Base-by-base conservation (phyloP, 208 protist genomes). In the Novymonas esmeraldas region DNA sequence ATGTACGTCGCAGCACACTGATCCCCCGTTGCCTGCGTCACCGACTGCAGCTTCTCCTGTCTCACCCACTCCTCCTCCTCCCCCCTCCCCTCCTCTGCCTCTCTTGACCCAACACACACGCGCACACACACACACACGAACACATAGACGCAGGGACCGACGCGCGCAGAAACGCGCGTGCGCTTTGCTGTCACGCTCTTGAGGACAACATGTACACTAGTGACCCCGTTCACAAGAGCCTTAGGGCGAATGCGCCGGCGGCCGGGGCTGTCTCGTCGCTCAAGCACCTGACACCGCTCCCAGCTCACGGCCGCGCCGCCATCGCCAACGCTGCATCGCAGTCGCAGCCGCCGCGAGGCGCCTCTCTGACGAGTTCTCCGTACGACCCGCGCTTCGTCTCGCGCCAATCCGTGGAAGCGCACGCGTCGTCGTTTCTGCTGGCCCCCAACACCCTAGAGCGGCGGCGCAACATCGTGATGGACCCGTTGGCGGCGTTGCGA, bases 401-500 rank as follows among this genome's bases (percentile, higher is more conserved):
- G 16, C 55, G 36, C 22, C 61, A 31, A 4, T 59, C 67, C 14
- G 26, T 66, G 22, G 50, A 18, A 0, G n/a, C 38, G 16, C 39
- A 61, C 26, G 1, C 26, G 20, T 18, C 61, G 13, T 36, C 42
- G 14, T 28, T 48, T 26, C 13, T 24, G 10, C 6, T 22, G 44
- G 16, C 39, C 16, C 46, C n/a, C 22, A 31, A 67, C 29, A 6
- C 58, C 41, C 29, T 1, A 10, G 64, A 29, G 7, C 55, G 28
- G 33, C 11, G 31, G 13, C 64, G 10, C n/a, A 31, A 64, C 38
- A 29, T 79, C 28, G 76, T 95, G 16, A 88, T 93, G 60, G 90
- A 95, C 33, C 90, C 90, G 4, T 28, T 94, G 1, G 81, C 85
- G 28, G 76, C 87, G 64, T 75, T 95, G 41, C 83, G 89, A 1